Conservation (phyloP, 768 basidiomycete genomes). For the Termitomyces sp. region DNA sequence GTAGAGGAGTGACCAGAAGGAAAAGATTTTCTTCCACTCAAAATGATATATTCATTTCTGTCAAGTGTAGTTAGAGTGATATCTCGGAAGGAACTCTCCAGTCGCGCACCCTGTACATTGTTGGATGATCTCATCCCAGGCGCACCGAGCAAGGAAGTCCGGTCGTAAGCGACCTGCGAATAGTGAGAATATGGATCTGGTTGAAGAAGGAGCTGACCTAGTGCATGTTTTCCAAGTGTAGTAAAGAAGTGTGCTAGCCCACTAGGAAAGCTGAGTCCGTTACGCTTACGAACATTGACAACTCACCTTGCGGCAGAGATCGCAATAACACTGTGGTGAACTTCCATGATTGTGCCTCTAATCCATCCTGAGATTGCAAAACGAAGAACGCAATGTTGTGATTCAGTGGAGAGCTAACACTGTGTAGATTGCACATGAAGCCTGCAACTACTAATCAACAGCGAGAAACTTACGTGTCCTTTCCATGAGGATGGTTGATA, state of each 20-base stretch:
- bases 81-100: neutral
- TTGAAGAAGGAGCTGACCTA: constrained; percentile 36
- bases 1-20: constrained; percentile 69
- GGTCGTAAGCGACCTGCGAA: constrained; percentile 50
- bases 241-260: constrained; percentile 45
- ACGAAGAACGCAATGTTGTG: constrained; percentile 40
- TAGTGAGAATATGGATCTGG: neutral
- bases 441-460: neutral
- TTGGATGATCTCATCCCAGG: constrained; percentile 44
- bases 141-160: constrained; percentile 62
- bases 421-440: constrained; percentile 15
- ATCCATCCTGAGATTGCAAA: constrained; percentile 31
- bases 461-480: constrained; percentile 39
- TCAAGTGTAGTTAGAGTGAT: constrained; percentile 1
- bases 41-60: constrained; percentile 31
- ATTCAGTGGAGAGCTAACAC: constrained; percentile 45
- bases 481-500: constrained; percentile 46
- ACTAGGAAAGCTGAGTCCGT: constrained; percentile 14
- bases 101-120: constrained; percentile 52
- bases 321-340: constrained; percentile 58
- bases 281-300: constrained; percentile 2
- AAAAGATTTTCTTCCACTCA: constrained; percentile 56
- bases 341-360: constrained; percentile 40
- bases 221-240: constrained; percentile 48
- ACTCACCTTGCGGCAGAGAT: constrained; percentile 36